Conservation (phyloP, 345 rosid species). For the Durio zibethinus region DNA sequence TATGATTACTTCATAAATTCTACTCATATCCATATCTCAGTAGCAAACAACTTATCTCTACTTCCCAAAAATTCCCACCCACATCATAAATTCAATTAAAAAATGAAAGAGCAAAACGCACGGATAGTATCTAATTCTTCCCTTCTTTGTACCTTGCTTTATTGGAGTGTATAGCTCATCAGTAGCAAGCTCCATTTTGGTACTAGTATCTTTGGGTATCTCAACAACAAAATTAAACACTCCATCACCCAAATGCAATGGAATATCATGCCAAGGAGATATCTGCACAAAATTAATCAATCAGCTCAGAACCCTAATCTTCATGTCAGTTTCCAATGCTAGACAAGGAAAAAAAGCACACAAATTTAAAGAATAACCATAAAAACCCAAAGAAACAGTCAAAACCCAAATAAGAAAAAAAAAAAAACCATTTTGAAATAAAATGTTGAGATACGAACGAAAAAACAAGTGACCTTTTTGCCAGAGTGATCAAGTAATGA, state of each 20-base stretch:
- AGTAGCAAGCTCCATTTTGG: conserved; percentile 95
- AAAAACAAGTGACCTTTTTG: neutral
- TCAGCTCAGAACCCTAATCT: neutral
- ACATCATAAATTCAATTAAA: too few relatives aligned
- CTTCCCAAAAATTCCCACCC: neutral
- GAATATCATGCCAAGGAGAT: conserved; percentile 96
- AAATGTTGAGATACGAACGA: neutral
- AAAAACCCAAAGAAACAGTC: neutral
- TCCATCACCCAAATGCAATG: conserved; percentile 70
- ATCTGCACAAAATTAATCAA: conserved; percentile 33
- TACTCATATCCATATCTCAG: neutral
- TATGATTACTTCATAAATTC: neutral
- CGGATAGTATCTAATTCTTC: conserved; percentile 65
- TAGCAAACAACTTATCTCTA: neutral
- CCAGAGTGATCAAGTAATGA: neutral
- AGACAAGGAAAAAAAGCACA: neutral
- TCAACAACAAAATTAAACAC: conserved; percentile 75
- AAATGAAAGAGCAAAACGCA: conserved; percentile 26
- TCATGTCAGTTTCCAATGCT: neutral
- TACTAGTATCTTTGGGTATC: conserved; percentile 84
- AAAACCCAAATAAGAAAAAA: neutral
- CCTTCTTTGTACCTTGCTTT: conserved; percentile 46
- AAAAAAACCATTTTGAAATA: neutral
- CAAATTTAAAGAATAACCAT: neutral
- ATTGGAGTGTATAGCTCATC: conserved; percentile 82